A percentile compares a stretch with the other conserved stretches of the same genome.
Evolutionary conservation across 768 basidiomycete genomes (phyloP).

Genomic region (Mycena galopus): DNA sequence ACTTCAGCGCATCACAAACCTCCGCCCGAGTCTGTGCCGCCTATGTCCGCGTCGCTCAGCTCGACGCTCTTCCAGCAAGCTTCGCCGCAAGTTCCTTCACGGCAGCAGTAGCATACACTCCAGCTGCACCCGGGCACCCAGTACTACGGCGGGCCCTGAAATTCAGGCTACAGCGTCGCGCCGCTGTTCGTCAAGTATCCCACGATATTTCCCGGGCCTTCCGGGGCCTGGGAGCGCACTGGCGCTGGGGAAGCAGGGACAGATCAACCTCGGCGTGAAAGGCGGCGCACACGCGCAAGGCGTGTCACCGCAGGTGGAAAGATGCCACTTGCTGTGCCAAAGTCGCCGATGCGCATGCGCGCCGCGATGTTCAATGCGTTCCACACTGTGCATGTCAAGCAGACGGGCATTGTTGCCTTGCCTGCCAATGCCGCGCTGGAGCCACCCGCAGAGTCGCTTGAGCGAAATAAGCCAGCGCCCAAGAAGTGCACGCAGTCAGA

Average conservation of each 20-base stretch:
- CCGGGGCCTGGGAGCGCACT: no score
- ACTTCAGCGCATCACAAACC: constrained; percentile 45
- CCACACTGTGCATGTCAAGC: constrained; percentile 21
- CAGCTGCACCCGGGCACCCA: constrained; percentile 80
- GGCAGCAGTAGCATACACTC: constrained; percentile 37
- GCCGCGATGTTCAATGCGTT: constrained; percentile 36
- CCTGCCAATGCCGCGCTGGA: background rate
- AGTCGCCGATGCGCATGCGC: constrained; percentile 32
- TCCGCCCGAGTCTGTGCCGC: constrained; percentile 40
- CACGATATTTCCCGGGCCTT: no score
- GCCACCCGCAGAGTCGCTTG: constrained; percentile 13
- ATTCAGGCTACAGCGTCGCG: constrained; percentile 63
- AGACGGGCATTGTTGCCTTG: constrained; percentile 16
- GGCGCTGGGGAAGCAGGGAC: no score
- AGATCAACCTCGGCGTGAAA: no score
- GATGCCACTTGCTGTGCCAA: constrained; percentile 28
- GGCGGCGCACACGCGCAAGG: no score
- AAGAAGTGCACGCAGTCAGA: constrained; percentile 59
- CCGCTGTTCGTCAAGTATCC: no score
- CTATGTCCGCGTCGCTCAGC: constrained; percentile 40
- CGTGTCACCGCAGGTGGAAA: constrained; percentile 49
- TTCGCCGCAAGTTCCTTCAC: constrained; percentile 34
- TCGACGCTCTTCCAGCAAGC: constrained; percentile 61
- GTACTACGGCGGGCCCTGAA: constrained; percentile 81
- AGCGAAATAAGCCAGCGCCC: constrained; percentile 22